Percentiles rank a stretch among this genome's conserved stretches.
phyloP scores from a whole-genome alignment of 2,329 filamentous ascomycete species.

The Karstenula rhodostoma region DNA sequence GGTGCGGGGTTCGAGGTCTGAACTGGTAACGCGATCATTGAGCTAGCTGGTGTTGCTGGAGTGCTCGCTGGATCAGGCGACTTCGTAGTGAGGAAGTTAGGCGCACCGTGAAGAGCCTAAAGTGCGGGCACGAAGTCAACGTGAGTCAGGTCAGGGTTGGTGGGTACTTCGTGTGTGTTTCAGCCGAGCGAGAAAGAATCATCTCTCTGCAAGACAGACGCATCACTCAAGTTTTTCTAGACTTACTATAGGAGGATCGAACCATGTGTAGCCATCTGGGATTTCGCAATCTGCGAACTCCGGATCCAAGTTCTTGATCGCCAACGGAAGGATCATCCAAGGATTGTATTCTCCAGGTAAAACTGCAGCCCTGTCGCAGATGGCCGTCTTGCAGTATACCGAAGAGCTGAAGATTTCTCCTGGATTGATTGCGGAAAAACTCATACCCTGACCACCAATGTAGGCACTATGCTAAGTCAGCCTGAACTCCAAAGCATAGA shows the following conservation, averaged over 20 bases:
- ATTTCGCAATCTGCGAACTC: slow-evolving; percentile 3
- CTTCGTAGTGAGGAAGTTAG: slow-evolving; percentile 2
- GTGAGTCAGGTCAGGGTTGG: no score
- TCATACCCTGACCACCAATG: background rate
- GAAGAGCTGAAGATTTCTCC: background rate
- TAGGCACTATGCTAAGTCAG: no score
- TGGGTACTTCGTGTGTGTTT: no score
- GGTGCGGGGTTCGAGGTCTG: background rate
- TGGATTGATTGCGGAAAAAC: background rate
- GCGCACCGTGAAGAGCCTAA: slow-evolving; percentile 4
- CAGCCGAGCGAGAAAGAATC: no score
- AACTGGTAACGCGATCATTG: slow-evolving; percentile 2
- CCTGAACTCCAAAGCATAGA: no score
- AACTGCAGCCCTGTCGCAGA: background rate
- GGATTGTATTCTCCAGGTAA: background rate
- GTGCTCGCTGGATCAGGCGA: background rate
- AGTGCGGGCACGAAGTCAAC: no score
- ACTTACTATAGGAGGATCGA: slow-evolving; percentile 11
- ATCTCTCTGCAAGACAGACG: no score
- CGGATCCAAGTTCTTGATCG: slow-evolving; percentile 5
- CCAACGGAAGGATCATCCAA: slow-evolving; percentile 6
- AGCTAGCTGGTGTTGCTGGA: slow-evolving; percentile 7
- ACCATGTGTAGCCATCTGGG: background rate
- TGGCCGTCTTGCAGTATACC: slow-evolving; percentile 11
- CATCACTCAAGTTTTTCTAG: no score